Conservation (phyloP, 163 green algal species). For the Chloromonas sp. region DNA sequence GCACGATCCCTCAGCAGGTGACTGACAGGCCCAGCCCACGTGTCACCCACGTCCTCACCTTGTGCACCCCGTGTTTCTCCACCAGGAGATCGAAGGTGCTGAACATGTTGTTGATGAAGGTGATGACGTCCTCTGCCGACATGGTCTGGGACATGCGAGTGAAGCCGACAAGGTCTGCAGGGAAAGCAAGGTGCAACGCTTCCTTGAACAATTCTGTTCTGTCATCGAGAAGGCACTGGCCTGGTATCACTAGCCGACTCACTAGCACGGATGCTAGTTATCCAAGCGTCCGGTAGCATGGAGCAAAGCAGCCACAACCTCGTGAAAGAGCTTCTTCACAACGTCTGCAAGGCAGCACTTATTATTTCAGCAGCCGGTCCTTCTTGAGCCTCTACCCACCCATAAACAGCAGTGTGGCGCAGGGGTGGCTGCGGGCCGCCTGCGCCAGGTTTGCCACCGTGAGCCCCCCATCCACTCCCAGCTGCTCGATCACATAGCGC, state of each 20-base stretch:
- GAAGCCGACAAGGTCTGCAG: conserved; percentile 18
- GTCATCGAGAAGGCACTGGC: background rate
- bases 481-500: background rate
- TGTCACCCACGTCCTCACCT: background rate
- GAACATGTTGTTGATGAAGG: conserved; percentile 26
- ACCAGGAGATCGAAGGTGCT: conserved; percentile 4
- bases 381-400: background rate
- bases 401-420: background rate
- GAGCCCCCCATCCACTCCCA: background rate
- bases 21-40: no score
- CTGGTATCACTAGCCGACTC: no score
- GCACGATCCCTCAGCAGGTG: no score
- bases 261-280: no score
- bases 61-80: conserved; percentile 9
- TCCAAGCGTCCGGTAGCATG: no score
- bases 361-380: no score
- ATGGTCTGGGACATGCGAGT: conserved; percentile 23
- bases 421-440: background rate
- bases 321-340: no score
- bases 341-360: no score
- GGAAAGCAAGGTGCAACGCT: no score
- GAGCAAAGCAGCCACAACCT: no score
- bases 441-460: background rate
- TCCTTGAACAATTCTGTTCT: background rate
- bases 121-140: conserved; percentile 22